phyloP scores from a whole-genome alignment of 2,329 filamentous ascomycete species.

The Trichophyton benhamiae region DNA sequence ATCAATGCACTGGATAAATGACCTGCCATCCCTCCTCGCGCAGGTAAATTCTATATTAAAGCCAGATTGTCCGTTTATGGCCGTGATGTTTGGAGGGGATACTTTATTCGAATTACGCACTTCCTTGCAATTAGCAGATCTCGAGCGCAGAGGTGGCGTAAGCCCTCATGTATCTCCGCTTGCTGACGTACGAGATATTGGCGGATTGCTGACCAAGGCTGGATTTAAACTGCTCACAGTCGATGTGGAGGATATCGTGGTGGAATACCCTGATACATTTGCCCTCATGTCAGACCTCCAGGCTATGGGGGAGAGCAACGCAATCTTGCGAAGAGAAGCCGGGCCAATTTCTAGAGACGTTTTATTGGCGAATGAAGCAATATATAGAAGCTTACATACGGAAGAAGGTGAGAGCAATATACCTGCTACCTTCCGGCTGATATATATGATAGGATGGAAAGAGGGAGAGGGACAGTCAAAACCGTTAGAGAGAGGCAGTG shows the following conservation, averaged over 20 bases:
- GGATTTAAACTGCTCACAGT: constrained; percentile 95
- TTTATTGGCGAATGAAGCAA: constrained; percentile 71
- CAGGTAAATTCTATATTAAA: constrained; percentile 81
- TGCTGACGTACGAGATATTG: constrained; percentile 83
- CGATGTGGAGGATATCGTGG: constrained; percentile 91
- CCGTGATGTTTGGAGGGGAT: constrained; percentile 92
- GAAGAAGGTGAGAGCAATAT: constrained; percentile 54
- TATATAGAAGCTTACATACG: constrained; percentile 78
- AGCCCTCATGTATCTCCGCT: constrained; percentile 82
- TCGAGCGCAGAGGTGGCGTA: constrained; percentile 82
- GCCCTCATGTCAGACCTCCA: constrained; percentile 88
- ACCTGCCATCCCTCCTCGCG: constrained; percentile 70
- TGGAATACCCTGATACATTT: constrained; percentile 84
- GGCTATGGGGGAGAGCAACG: constrained; percentile 91
- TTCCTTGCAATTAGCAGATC: constrained; percentile 81
- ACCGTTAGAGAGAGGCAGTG: constrained; percentile 72
- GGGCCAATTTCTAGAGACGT: constrained; percentile 70
- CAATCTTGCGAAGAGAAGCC: constrained; percentile 71
- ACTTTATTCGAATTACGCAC: constrained; percentile 87
- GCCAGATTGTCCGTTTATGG: constrained; percentile 82
- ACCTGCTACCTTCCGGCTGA: constrained; percentile 86
- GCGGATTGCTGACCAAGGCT: constrained; percentile 70
- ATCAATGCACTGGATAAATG: constrained; percentile 94
- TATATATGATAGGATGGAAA: constrained; percentile 99
- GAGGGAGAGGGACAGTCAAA: constrained; percentile 65